These are phyloP conservation scores for Reticulascus tulasneorum DNA, from an alignment of 2,329 filamentous ascomycete genomes.

Conservation along the genomic window DNA sequence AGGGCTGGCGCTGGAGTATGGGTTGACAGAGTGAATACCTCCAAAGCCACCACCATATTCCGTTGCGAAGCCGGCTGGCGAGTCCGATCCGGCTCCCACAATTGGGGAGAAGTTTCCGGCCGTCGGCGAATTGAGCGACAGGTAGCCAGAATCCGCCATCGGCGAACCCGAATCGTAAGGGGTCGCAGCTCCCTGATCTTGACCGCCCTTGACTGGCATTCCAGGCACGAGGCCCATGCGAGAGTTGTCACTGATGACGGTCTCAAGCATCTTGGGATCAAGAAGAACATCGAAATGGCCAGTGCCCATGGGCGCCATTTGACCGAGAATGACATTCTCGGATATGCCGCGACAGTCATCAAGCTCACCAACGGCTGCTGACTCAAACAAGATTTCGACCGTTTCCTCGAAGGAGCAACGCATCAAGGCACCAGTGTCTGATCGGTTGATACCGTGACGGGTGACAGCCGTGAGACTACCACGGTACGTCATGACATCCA, in stretches of 20 bases:
- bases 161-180: conserved; percentile 89
- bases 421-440: conserved; percentile 97
- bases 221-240: conserved; percentile 78
- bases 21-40: conserved; percentile 52
- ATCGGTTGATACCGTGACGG: conserved; percentile 96
- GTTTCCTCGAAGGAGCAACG: conserved; percentile 99
- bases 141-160: conserved; percentile 66
- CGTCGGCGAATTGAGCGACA: conserved; percentile 57
- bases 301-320: conserved; percentile 94
- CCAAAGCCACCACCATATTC: conserved; percentile 54
- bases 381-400: conserved; percentile 95
- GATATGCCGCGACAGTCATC: conserved; percentile 98
- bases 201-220: conserved; percentile 70
- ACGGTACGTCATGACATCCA: conserved; percentile 96
- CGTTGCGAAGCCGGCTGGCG: conserved; percentile 61
- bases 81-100: conserved; percentile 68
- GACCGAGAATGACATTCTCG: conserved; percentile 97
- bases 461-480: conserved; percentile 94
- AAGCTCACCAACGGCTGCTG: conserved; percentile 88
- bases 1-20: conserved; percentile 64
- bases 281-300: conserved; percentile 92
- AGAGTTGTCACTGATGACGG: conserved; percentile 88
- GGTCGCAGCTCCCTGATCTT: conserved; percentile 80
- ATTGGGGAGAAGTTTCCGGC: conserved; percentile 73
- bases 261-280: conserved; percentile 93